Conservation (phyloP, 192 early-diverging fungal species). For the Backusella sp. region DNA sequence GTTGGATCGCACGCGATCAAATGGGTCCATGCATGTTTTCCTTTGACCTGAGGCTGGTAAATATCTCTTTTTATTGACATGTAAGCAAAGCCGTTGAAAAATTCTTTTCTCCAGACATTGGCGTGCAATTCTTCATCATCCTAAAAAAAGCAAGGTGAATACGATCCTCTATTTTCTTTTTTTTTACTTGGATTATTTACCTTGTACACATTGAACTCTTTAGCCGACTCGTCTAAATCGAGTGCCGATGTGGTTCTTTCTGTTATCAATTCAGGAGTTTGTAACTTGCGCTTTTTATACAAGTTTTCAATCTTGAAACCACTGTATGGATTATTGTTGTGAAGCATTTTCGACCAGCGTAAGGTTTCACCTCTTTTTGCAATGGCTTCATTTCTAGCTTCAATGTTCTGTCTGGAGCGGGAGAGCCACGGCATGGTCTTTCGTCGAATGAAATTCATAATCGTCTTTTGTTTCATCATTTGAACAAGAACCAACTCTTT, state of each 20-base stretch:
- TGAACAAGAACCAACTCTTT: not conserved
- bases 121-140: not conserved
- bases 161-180: too few species aligned
- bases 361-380: not conserved
- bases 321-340: not conserved
- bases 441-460: not conserved
- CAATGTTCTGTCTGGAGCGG: not conserved
- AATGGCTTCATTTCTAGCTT: not conserved
- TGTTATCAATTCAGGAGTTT: not conserved
- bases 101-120: not conserved
- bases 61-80: not conserved
- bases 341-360: not conserved
- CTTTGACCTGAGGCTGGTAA: not conserved
- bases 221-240: not conserved
- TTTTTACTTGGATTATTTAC: not conserved
- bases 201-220: not conserved
- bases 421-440: not conserved
- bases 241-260: not conserved
- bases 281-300: not conserved
- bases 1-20: not conserved
- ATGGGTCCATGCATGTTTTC: constrained; percentile 8
- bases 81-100: not conserved
- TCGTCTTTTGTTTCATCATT: not conserved
- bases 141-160: not conserved
- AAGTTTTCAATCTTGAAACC: not conserved